Conservation (phyloP, 768 basidiomycete genomes). For the Termitomyces eurrhizus region DNA sequence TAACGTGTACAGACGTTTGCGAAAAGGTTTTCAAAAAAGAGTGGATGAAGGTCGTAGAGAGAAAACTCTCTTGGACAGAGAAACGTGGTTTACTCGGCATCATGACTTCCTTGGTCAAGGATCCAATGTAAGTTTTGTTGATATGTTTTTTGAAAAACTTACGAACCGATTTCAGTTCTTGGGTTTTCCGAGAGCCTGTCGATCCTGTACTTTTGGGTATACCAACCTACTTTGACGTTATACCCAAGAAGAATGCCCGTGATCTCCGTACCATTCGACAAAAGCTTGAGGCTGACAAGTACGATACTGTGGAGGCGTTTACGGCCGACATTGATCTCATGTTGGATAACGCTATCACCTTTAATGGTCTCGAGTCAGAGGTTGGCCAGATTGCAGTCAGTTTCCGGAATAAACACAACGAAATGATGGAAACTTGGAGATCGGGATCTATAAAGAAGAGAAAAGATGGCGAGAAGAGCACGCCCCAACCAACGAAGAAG, state of each 20-base stretch:
- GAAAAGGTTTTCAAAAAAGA: conserved; percentile 80
- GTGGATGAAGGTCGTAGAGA: conserved; percentile 76
- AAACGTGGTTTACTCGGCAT: conserved; percentile 74
- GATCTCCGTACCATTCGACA: conserved; percentile 80
- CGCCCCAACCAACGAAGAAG: conserved; percentile 66
- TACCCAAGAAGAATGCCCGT: conserved; percentile 81
- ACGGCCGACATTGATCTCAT: conserved; percentile 86
- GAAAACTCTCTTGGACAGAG: conserved; percentile 71
- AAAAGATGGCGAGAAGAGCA: conserved; percentile 67
- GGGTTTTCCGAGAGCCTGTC: conserved; percentile 82
- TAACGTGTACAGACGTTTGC: conserved; percentile 64
- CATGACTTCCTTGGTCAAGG: conserved; percentile 65
- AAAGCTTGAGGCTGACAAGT: conserved; percentile 81
- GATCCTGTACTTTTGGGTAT: conserved; percentile 81
- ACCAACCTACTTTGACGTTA: conserved; percentile 85
- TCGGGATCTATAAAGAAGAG: conserved; percentile 60
- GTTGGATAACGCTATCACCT: conserved; percentile 83
- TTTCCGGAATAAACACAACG: conserved; percentile 49
- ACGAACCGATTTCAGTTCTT: conserved; percentile 43
- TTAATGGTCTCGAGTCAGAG: conserved; percentile 81
- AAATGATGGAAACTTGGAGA: conserved; percentile 46
- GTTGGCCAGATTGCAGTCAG: conserved; percentile 62
- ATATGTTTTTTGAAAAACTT: not conserved
- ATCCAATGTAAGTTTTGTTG: conserved; percentile 44
- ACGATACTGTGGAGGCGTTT: conserved; percentile 72